A percentile compares a stretch with the other conserved stretches of the same genome.
These are phyloP conservation scores for Raffaelea albimanens DNA, from an alignment of 2,329 filamentous ascomycete genomes.

Conservation along the genomic window DNA sequence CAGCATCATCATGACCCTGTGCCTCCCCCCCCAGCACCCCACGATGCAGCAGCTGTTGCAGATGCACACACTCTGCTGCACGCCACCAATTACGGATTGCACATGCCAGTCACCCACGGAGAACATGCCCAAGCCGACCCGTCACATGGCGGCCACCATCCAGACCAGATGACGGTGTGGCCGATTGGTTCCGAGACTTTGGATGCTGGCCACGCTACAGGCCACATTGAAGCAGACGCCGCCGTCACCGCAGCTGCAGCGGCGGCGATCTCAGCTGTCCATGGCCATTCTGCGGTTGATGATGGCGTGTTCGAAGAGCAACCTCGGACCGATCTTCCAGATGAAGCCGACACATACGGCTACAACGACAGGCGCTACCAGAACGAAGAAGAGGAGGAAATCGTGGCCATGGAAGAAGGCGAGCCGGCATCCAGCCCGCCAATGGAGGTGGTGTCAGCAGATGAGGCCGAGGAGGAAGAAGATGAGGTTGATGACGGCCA, in stretches of 20 bases:
- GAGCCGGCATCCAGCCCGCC: background rate
- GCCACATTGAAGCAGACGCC: slow-evolving; percentile 1
- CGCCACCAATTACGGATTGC: background rate
- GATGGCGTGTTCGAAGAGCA: slow-evolving; percentile 7
- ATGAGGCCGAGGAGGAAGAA: slow-evolving; percentile 16
- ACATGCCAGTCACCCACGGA: background rate
- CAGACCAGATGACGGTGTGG: slow-evolving; percentile 8
- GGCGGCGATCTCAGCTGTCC: background rate
- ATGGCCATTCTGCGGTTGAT: background rate
- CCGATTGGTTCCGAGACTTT: slow-evolving; percentile 4
- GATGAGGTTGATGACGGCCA: slow-evolving; percentile 22
- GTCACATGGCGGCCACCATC: background rate
- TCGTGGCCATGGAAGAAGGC: slow-evolving; percentile 15
- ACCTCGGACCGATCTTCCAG: slow-evolving; percentile 9
- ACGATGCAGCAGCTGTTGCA: background rate
- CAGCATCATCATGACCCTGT: slow-evolving; percentile 1
- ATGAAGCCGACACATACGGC: slow-evolving; percentile 15
- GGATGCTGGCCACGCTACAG: slow-evolving; percentile 3
- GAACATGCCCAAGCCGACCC: background rate
- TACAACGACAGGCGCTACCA: slow-evolving; percentile 17
- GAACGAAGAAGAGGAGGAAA: slow-evolving; percentile 19
- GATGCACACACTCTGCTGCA: background rate
- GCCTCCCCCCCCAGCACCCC: background rate
- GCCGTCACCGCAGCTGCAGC: background rate
- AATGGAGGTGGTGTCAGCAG: slow-evolving; percentile 2